phyloP scores from a whole-genome alignment of 1,284 basidiomycete genomes.

The Puccinia triticina region DNA sequence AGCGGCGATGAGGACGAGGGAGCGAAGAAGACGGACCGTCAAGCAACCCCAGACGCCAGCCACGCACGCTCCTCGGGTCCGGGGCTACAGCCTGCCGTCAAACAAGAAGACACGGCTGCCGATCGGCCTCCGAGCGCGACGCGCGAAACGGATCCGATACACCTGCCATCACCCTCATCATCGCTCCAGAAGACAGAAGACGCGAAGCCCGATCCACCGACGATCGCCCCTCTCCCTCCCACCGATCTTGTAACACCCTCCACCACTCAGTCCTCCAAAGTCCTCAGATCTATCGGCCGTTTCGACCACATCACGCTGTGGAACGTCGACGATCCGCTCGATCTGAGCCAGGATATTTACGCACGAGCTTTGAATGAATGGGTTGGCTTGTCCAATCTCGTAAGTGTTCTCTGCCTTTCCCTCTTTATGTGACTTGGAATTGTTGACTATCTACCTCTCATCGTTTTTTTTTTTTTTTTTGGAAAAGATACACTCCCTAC shows the following conservation, averaged over 20 bases:
- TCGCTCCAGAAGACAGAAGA: not conserved
- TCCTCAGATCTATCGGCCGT: not conserved
- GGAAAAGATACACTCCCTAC: not conserved
- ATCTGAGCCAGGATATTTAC: constrained; percentile 14
- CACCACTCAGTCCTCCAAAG: constrained; percentile 10
- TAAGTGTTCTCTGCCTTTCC: not conserved
- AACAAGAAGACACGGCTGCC: too few relatives aligned
- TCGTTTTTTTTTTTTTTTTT: not conserved
- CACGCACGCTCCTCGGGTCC: not conserved
- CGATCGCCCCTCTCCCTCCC: not conserved
- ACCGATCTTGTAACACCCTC: too few relatives aligned
- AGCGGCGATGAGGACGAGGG: not conserved
- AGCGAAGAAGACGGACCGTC: not conserved
- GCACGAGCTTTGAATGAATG: constrained; percentile 13
- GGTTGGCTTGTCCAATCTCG: constrained; percentile 2
- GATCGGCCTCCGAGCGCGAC: too few relatives aligned
- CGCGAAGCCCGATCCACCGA: not conserved
- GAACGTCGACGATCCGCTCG: constrained; percentile 32
- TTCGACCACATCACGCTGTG: constrained; percentile 37
- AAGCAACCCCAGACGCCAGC: not conserved
- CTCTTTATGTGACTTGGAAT: not conserved
- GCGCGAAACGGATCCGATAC: too few relatives aligned
- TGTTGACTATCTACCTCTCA: not conserved
- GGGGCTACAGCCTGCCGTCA: not conserved
- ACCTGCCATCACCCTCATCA: not conserved